Evolutionary conservation across 2,329 filamentous ascomycete genomes (phyloP).

Genomic region (Thielaviopsis ethacetica): DNA sequence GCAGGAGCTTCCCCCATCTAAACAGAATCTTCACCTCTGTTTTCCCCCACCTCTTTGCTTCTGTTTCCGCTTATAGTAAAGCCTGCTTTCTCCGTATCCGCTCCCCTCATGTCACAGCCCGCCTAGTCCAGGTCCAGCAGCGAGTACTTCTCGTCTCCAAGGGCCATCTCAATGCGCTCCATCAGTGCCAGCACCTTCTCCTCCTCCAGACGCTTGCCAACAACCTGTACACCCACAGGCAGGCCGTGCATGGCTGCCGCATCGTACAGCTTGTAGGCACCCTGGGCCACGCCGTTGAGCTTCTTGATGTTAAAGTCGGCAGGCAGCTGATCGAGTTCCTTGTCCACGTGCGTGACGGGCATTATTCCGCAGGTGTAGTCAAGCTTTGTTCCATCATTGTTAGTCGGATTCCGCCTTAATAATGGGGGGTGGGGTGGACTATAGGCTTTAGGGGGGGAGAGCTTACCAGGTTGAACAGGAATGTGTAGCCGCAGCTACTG

Average conservation of each 20-base stretch:
- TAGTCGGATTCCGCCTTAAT: neutral
- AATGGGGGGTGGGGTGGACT: too few species aligned
- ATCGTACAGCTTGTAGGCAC: constrained; percentile 78
- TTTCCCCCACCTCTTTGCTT: too few species aligned
- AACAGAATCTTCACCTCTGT: neutral
- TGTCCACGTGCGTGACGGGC: constrained; percentile 73
- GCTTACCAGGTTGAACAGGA: constrained; percentile 73
- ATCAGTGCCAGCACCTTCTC: constrained; percentile 76
- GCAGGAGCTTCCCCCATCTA: neutral
- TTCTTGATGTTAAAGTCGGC: constrained; percentile 40
- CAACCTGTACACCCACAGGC: constrained; percentile 72
- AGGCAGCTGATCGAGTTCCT: constrained; percentile 48
- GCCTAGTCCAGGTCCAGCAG: constrained; percentile 31
- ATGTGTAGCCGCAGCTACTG: constrained; percentile 81
- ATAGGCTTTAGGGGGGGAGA: too few species aligned
- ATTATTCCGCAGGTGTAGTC: constrained; percentile 75
- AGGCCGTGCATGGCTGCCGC: constrained; percentile 70
- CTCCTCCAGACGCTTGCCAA: constrained; percentile 65
- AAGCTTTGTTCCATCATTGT: constrained; percentile 32
- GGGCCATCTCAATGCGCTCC: constrained; percentile 58
- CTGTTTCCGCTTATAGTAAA: too few species aligned
- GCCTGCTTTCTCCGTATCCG: neutral
- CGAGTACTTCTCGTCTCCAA: constrained; percentile 41
- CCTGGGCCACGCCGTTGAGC: constrained; percentile 63
- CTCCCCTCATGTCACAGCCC: neutral